Percentiles rank a stretch among this genome's conserved stretches.
phyloP scores from a whole-genome alignment of 2,329 filamentous ascomycete species.

The Chrysoporthe cubensis region DNA sequence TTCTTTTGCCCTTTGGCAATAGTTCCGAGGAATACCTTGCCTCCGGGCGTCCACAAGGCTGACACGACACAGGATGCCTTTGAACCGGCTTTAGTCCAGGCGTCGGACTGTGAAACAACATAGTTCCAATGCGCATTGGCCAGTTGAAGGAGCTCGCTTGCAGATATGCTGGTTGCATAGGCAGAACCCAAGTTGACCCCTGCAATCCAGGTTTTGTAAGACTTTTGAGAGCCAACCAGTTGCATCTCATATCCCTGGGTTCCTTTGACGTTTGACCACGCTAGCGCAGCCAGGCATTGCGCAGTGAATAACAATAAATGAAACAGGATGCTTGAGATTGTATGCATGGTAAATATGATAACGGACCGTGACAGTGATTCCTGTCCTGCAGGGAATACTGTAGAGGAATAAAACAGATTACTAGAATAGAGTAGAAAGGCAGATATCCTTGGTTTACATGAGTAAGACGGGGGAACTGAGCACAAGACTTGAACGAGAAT shows the following conservation, averaged over 20 bases:
- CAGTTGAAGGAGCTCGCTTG: neutral
- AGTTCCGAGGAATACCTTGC: neutral
- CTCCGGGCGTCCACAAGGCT: neutral
- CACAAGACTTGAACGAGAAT: too few species aligned
- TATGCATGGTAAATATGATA: neutral
- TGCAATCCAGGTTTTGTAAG: neutral
- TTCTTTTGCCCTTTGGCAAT: neutral
- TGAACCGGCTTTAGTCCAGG: neutral
- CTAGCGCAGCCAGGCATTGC: neutral
- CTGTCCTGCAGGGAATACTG: too few species aligned
- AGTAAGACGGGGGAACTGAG: too few species aligned
- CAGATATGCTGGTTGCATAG: neutral
- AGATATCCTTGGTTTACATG: too few species aligned
- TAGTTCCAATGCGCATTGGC: slow-evolving; percentile 1
- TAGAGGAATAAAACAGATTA: too few species aligned
- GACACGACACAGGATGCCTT: neutral
- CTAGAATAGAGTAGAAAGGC: too few species aligned
- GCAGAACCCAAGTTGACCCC: too few species aligned
- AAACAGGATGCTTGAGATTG: neutral
- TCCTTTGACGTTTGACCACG: neutral
- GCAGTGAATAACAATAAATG: neutral
- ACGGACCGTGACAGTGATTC: too few species aligned
- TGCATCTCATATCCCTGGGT: neutral
- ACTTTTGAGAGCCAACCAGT: too few species aligned
- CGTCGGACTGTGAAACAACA: neutral